phyloP scores from a whole-genome alignment of 176 grass and related monocot genomes.

The Elaeis guineensis region DNA sequence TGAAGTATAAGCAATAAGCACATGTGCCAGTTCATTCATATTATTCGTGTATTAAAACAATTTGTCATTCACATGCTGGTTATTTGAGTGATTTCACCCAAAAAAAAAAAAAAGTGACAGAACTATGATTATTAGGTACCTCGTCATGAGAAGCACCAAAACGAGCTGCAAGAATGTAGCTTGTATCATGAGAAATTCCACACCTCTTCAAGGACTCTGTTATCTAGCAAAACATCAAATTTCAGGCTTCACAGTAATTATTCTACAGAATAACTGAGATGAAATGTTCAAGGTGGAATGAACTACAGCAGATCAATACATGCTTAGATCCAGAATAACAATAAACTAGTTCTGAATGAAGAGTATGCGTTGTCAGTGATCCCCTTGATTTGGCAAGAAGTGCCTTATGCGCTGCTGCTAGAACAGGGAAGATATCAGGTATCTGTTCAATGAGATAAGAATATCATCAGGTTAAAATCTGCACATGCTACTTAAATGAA shows the following conservation, averaged over 20 bases:
- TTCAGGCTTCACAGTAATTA: background rate
- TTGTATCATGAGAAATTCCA: conserved; percentile 66
- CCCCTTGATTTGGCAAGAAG: conserved; percentile 64
- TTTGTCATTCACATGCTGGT: too few species aligned
- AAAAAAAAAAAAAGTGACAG: background rate
- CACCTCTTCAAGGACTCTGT: conserved; percentile 74
- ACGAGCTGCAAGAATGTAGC: conserved; percentile 70
- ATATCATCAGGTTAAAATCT: too few species aligned
- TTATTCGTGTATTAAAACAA: too few species aligned
- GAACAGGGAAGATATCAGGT: conserved; percentile 76
- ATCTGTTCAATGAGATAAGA: conserved; percentile 28
- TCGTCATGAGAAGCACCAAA: conserved; percentile 79
- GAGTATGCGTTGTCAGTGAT: conserved; percentile 61
- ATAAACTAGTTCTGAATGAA: conserved; percentile 94
- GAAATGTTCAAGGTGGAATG: background rate
- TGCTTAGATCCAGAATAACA: conserved; percentile 88
- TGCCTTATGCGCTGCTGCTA: conserved; percentile 69
- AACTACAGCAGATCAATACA: conserved; percentile 29
- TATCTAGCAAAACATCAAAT: conserved; percentile 38
- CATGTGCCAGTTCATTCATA: too few species aligned
- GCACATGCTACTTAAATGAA: too few species aligned
- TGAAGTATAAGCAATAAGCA: too few species aligned
- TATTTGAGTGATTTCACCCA: too few species aligned
- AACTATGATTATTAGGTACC: conserved; percentile 21
- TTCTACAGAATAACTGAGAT: background rate